phyloP scores from a whole-genome alignment of 495 filamentous ascomycete species.

The Letharia columbiana region DNA sequence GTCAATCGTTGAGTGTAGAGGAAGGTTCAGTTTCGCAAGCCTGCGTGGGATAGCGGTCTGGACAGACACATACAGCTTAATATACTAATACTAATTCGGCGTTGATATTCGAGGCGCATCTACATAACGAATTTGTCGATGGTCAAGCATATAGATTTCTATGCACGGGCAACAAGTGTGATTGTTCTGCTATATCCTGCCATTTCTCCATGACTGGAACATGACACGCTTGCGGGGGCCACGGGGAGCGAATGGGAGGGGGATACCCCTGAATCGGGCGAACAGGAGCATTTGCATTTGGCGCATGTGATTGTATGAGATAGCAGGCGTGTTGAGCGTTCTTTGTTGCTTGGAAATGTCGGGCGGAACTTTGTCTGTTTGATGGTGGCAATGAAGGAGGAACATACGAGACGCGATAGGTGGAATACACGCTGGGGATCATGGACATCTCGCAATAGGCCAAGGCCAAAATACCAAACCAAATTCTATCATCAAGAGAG shows the following conservation, averaged over 20 bases:
- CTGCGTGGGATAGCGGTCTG: neutral
- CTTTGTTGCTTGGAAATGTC: neutral
- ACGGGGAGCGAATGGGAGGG: neutral
- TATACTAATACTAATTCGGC: constrained; percentile 4
- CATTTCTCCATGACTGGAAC: neutral
- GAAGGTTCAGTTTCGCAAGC: neutral
- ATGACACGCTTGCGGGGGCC: neutral
- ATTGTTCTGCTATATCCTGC: neutral
- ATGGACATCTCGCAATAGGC: neutral
- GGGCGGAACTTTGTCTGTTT: neutral
- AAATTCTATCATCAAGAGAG: neutral
- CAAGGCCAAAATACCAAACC: neutral
- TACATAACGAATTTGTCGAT: neutral
- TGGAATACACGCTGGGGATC: constrained; percentile 3
- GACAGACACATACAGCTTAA: neutral
- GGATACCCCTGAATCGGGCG: neutral
- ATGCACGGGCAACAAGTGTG: neutral
- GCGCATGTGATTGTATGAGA: neutral
- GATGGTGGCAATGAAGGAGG: neutral
- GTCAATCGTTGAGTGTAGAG: neutral
- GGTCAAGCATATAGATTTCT: neutral
- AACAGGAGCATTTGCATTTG: neutral
- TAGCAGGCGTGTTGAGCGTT: neutral
- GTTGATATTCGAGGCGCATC: neutral
- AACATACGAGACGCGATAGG: neutral